Base-by-base conservation (phyloP, 768 basidiomycete genomes). In the Trametes sanguinea region DNA sequence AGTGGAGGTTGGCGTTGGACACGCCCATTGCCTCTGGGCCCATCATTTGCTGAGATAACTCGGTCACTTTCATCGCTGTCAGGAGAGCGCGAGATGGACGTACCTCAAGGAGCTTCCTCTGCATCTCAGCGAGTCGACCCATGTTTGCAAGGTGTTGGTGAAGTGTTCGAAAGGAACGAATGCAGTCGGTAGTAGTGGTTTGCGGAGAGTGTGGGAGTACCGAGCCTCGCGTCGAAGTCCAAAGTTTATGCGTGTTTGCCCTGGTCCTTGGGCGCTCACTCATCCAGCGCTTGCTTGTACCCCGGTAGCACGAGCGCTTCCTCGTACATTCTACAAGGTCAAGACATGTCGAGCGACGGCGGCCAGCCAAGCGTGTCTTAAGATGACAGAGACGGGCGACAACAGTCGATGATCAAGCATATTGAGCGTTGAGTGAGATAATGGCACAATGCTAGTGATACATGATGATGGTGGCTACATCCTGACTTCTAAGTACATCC, bases 21-120 rank as follows among this genome's bases (percentile, higher is more conserved):
- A 95, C 88, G 69, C 97, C 97, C 94, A 99, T 96, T 17, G 97
- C 95, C 78, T 99, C 96, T 48, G 96, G 92, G n/a, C 94, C 96
- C 95, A 98, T 98, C 94, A 96, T 97, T 95, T 97, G 95, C 95
- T 65, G 54, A 62, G 35, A 37, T 37, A 62, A 53, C 27, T 42
- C 14, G 32, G 45, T 60, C 62, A 57, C 58, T 43, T 2, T 17
- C 53, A 37, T 42, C 16, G 82, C 75, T 79, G 80, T 70, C 27
- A 72, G 51, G 43, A 7, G 46, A 14, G 1, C 5, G 16, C 10
- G 30, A 55, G 32, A 13, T 37, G 3, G 11, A 71, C 76, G 13
- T 39, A 82, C 84, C 77, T 85, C 81, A 54, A 85, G 74, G 76
- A 98, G 91, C 89, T 94, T 97, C 66, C 95, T 86, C 80, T 98